A percentile compares a stretch with the other conserved stretches of the same genome.
These are phyloP conservation scores for Rhizopogon salebrosus DNA, from an alignment of 768 basidiomycete species.

Conservation along the genomic window DNA sequence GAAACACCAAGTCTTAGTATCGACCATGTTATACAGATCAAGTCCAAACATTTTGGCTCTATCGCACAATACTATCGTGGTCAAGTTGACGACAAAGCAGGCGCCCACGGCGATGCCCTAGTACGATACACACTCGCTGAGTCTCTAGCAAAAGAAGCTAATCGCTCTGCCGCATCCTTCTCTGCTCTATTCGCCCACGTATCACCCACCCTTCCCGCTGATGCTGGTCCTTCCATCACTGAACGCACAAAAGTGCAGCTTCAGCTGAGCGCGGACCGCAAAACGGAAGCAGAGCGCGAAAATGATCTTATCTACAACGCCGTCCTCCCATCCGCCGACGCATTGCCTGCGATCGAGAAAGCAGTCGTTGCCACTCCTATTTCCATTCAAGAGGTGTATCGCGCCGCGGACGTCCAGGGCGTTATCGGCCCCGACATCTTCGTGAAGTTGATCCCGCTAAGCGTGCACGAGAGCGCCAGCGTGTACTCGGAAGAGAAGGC, in stretches of 20 bases:
- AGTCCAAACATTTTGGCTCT: conserved; percentile 85
- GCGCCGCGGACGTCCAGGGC: conserved; percentile 86
- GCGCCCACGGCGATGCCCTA: conserved; percentile 84
- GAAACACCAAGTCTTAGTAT: background rate
- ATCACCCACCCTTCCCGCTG: conserved; percentile 81
- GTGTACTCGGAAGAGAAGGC: conserved; percentile 99
- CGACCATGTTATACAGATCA: conserved; percentile 52
- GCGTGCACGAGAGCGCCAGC: conserved; percentile 92
- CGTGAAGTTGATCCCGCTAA: conserved; percentile 78
- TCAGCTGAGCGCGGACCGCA: conserved; percentile 70
- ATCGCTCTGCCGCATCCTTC: conserved; percentile 64
- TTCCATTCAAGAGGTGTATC: conserved; percentile 92
- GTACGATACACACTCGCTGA: conserved; percentile 77
- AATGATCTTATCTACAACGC: conserved; percentile 99
- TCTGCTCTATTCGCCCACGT: conserved; percentile 64
- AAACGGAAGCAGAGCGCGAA: conserved; percentile 73
- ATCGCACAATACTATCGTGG: conserved; percentile 85
- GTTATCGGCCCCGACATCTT: conserved; percentile 93
- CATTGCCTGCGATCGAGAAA: conserved; percentile 80
- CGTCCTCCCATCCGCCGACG: conserved; percentile 71
- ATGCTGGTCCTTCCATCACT: conserved; percentile 71
- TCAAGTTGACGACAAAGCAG: conserved; percentile 66
- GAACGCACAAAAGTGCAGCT: conserved; percentile 84
- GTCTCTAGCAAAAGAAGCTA: conserved; percentile 76
- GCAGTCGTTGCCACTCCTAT: conserved; percentile 76